Conservation (phyloP, 2,329 filamentous ascomycete species). For the Pestalotiopsis sp. region DNA sequence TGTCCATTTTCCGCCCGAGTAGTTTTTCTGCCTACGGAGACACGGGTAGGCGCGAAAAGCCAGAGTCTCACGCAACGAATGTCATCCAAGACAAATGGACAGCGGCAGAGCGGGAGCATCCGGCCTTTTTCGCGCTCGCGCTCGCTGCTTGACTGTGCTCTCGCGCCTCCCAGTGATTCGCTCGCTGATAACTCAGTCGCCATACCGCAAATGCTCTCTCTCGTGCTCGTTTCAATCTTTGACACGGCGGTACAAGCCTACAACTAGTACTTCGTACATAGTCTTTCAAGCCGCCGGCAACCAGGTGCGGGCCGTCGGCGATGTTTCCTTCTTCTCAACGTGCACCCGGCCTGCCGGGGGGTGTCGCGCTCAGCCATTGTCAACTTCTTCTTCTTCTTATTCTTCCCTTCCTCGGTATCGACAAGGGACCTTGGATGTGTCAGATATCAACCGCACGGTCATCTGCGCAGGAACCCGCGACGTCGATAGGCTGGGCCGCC, state of each 20-base stretch:
- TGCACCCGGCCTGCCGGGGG: neutral
- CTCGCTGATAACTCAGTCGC: neutral
- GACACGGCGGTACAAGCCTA: no score
- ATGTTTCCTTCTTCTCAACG: neutral
- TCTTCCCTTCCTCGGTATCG: neutral
- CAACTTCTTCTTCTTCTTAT: neutral
- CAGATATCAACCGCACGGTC: constrained; percentile 24
- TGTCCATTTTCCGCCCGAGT: neutral
- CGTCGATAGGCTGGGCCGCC: constrained; percentile 30
- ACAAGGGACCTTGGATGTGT: neutral
- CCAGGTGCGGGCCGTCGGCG: constrained; percentile 6
- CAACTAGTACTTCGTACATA: no score
- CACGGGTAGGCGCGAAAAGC: neutral
- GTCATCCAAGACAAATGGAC: neutral
- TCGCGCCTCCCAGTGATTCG: neutral
- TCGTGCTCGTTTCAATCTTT: no score
- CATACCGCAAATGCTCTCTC: no score
- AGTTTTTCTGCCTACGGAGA: neutral
- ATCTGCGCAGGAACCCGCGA: constrained; percentile 38
- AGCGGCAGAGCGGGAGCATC: constrained; percentile 7
- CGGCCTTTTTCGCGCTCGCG: neutral
- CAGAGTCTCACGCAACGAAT: neutral
- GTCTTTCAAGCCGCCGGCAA: neutral
- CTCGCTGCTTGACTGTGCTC: neutral
- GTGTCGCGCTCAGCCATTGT: neutral